Evolutionary conservation across 2,329 filamentous ascomycete genomes (phyloP), one percentile per base, ranked within the genome.

Genomic region (Fusarium tuaranense): DNA sequence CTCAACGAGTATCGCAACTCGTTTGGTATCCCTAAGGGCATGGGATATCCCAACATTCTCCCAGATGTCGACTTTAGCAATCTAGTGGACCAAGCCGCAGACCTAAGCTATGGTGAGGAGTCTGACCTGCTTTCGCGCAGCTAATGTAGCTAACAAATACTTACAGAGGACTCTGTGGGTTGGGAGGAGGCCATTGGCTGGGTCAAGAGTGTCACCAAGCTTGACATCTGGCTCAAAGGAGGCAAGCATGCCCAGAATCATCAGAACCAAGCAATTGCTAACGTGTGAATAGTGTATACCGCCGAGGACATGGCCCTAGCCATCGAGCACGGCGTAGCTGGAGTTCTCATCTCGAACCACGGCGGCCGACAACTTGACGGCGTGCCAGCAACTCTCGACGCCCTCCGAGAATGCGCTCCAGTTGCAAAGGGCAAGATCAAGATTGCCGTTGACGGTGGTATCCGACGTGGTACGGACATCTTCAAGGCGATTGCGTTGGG

Each of bases 1-100:
- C 64, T 78, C 38, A 76, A 77, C 63, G 67, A 80, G 63, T 72
- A 70, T 13, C 67, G 73, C 27, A 67, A 80, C 75, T 74, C 67
- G 44, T 78, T 78, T 59, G 63, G 76, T 5, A 55, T 75, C 4
- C 72, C 72, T 30, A 64, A 66, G 30, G 70, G 70, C 7, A 59
- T 75, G 65, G 68, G 64, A 25, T 75, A 67, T 25, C 74, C 74
- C n/a, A 75, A 76, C 14, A 41, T 76, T 12, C 55, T 62, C 18
- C 68, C 68, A n/a, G 70, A 58, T 18, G 60, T 58, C 16, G 67
- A 72, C 13, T 65, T 68, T 12, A 59, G 22, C 27, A 68, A 76
- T 14, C n/a, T 66, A 10, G 63, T 61, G 18, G 58, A 61, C 18
- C 58, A 61, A 32, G 58, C 36, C 10, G 58, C 58, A 1, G 58